Evolutionary conservation across 495 filamentous ascomycete species (phyloP).

Genomic region (Daldinia vernicosa): DNA sequence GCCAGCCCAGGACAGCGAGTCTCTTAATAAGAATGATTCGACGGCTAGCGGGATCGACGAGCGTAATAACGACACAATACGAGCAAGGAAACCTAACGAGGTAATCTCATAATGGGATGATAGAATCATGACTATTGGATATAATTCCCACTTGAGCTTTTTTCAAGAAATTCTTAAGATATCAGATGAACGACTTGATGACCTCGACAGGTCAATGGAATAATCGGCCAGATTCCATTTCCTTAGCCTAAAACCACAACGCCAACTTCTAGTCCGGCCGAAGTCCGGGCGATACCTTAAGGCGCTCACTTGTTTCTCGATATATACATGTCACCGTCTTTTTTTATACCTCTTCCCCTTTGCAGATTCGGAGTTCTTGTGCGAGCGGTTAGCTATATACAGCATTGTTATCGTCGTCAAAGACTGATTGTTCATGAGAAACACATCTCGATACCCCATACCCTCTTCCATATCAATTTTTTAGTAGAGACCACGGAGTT

Average conservation of each 20-base stretch:
- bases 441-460: slow-evolving; percentile 34
- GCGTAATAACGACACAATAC: slow-evolving; percentile 51
- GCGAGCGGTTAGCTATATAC: not conserved
- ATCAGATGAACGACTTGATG: not conserved
- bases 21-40: slow-evolving; percentile 12
- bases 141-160: not conserved
- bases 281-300: not conserved
- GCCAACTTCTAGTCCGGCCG: not conserved
- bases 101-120: slow-evolving; percentile 11
- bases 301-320: not conserved
- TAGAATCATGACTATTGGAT: not conserved
- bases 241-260: not conserved
- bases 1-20: slow-evolving; percentile 28
- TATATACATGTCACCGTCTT: not conserved
- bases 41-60: slow-evolving; percentile 53
- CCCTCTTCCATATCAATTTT: slow-evolving; percentile 22
- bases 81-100: slow-evolving; percentile 50
- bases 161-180: not conserved
- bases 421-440: slow-evolving; percentile 31
- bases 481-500: slow-evolving; percentile 24
- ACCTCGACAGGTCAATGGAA: not conserved
- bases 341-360: not conserved
- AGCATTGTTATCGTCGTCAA: slow-evolving; percentile 10
- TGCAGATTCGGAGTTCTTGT: not conserved
- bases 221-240: slow-evolving; percentile 4